Evolutionary conservation across 1,139 yeast genomes (phyloP), one percentile per base, ranked within the genome.

Genomic region (Pneumocystis murina): DNA sequence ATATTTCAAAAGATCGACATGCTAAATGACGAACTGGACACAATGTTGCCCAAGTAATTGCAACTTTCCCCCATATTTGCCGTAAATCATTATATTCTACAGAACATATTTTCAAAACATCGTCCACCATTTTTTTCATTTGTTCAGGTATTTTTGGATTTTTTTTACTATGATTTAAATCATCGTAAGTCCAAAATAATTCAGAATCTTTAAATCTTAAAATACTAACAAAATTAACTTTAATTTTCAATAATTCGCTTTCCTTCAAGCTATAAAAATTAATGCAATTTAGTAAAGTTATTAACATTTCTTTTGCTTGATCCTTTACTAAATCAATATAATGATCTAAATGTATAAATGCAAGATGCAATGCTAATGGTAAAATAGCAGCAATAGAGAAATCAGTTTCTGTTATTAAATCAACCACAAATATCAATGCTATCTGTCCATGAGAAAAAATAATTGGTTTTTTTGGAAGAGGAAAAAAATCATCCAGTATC

Each of bases 11-110:
- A 0, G 97, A 90, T 40, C 98, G 82, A 70, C 98, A 92, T 0
- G 99, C 98, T 71, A 92, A 83, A 72, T 94, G 99, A 70, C 97
- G 81, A 0, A 92, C 98, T 1, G 97, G 95, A 76, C 98, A 92
- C 0, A 96, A 85, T 0, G 98, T 92, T 0, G 98, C 97, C 98
- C 98, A 94, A 54, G 80, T 80, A 61, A 94, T 77, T 0, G 97
- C 88, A 1, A 83, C 84, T 61, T 86, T 77, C 62, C 95, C 86
- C 98, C 98, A 89, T 63, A 85, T 86, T 62, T 81, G 82, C 70
- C 86, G 94, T 36, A 91, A 76, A 2, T 78, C 79, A 0, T 84
- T 83, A 8, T 75, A 73, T 3, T 79, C 72, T 20, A 40, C 63
- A 33, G 64, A 48, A 70, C 90, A 83, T 1, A 87, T 79, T 38